Conservation (phyloP, 2,329 filamentous ascomycete genomes). For the Cadophora luteo-olivacea region DNA sequence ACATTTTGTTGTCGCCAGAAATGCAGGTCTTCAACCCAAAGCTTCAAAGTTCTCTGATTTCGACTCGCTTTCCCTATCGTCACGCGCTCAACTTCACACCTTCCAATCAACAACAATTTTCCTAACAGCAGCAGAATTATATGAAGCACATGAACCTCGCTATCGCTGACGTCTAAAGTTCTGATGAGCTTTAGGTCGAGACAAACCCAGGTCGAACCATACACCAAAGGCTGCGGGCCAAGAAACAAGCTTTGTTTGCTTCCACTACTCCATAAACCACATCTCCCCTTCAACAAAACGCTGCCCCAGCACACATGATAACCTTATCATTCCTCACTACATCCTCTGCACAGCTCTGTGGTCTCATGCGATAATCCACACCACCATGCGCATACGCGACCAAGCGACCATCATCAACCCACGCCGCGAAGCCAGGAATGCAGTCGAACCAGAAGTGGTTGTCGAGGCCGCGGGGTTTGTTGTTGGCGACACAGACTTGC, state of each 20-base stretch:
- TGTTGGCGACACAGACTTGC: conserved; percentile 1
- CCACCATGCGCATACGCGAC: conserved; percentile 13
- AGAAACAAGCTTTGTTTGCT: no score
- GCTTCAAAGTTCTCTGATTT: no score
- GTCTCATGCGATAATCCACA: conserved; percentile 2
- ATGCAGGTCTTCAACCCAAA: background rate
- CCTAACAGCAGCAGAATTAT: background rate
- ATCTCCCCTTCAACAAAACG: background rate
- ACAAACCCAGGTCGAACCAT: no score
- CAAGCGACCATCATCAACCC: background rate
- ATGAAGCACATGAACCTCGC: no score
- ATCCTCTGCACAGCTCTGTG: conserved; percentile 9
- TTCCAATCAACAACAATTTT: background rate
- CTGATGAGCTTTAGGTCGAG: no score
- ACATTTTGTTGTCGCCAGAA: background rate
- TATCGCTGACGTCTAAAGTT: no score
- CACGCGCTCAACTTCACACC: no score
- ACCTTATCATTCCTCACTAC: background rate
- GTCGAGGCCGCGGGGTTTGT: conserved; percentile 1
- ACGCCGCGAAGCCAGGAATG: conserved; percentile 6
- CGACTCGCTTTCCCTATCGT: no score
- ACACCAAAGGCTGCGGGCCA: no score
- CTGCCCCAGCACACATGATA: conserved; percentile 8
- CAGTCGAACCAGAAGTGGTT: conserved; percentile 16
- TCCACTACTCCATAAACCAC: no score